Percentiles rank a stretch among this genome's conserved stretches.
Evolutionary conservation across 1,284 basidiomycete species (phyloP).

Genomic region (Moniliella sp.): DNA sequence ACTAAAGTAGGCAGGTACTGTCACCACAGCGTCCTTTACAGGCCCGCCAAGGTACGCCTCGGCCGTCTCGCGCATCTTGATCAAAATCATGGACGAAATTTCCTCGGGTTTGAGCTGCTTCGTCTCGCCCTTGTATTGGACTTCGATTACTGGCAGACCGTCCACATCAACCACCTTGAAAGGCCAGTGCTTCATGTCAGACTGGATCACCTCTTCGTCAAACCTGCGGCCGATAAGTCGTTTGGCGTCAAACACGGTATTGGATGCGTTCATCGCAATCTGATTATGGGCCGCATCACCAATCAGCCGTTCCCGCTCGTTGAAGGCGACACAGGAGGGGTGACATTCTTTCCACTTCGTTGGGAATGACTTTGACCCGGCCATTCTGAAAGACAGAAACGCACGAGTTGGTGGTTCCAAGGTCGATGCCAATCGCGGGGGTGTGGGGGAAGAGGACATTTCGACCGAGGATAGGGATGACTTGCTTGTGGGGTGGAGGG

Average conservation of each 20-base stretch:
- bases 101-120: constrained; percentile 46
- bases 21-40: constrained; percentile 48
- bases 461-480: too few relatives aligned
- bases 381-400: constrained; percentile 44
- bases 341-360: constrained; percentile 86
- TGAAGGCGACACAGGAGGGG: constrained; percentile 99
- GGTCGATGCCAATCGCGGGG: too few relatives aligned
- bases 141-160: constrained; percentile 41
- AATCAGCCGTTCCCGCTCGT: constrained; percentile 84
- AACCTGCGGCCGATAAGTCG: constrained; percentile 90
- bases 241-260: constrained; percentile 41
- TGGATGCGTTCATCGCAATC: constrained; percentile 84
- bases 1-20: constrained; percentile 52
- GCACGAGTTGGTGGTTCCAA: constrained; percentile 70
- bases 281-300: constrained; percentile 49
- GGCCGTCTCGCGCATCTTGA: constrained; percentile 80
- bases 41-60: constrained; percentile 46
- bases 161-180: constrained; percentile 44
- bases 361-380: constrained; percentile 88
- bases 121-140: constrained; percentile 43
- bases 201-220: constrained; percentile 48
- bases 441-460: too few relatives aligned
- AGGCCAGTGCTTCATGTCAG: constrained; percentile 53
- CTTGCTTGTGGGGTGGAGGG: too few relatives aligned
- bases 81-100: constrained; percentile 96